Percentiles rank a stretch among this genome's conserved stretches.
Evolutionary conservation across 2,329 filamentous ascomycete genomes (phyloP).

Genomic region (Verticillium tricorpus): DNA sequence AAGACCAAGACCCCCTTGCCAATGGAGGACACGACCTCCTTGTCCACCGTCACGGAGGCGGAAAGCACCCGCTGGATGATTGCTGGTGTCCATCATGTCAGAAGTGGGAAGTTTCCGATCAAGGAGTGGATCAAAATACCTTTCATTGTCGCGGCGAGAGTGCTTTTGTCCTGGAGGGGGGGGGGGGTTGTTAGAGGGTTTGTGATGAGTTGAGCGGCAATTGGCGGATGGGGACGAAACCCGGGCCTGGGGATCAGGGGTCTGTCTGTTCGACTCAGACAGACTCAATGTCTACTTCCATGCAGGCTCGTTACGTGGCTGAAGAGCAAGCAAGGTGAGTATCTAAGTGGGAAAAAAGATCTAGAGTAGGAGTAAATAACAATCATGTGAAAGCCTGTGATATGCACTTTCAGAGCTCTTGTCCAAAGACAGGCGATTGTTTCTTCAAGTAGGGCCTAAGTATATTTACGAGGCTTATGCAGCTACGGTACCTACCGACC

Average conservation of each 20-base stretch:
- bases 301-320: too few relatives aligned
- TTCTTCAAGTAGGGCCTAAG: too few relatives aligned
- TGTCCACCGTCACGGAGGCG: conserved; percentile 91
- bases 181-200: too few relatives aligned
- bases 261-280: not conserved
- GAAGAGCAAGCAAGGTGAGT: too few relatives aligned
- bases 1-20: conserved; percentile 87
- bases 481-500: too few relatives aligned
- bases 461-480: not conserved
- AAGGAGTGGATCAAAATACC: conserved; percentile 19
- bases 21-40: conserved; percentile 84
- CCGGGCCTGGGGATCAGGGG: too few relatives aligned
- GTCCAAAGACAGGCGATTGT: too few relatives aligned
- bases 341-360: too few relatives aligned
- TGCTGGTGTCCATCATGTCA: conserved; percentile 46
- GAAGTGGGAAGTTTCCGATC: conserved; percentile 9
- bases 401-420: too few relatives aligned
- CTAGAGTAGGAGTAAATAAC: too few relatives aligned
- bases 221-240: not conserved
- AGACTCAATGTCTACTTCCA: not conserved
- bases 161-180: not conserved
- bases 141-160: conserved; percentile 24
- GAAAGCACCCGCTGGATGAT: conserved; percentile 92
- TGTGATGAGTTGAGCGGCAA: not conserved
- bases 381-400: too few relatives aligned